Evolutionary conservation across 441 rosid species (phyloP).

Genomic region (Raphanus hybrid): DNA sequence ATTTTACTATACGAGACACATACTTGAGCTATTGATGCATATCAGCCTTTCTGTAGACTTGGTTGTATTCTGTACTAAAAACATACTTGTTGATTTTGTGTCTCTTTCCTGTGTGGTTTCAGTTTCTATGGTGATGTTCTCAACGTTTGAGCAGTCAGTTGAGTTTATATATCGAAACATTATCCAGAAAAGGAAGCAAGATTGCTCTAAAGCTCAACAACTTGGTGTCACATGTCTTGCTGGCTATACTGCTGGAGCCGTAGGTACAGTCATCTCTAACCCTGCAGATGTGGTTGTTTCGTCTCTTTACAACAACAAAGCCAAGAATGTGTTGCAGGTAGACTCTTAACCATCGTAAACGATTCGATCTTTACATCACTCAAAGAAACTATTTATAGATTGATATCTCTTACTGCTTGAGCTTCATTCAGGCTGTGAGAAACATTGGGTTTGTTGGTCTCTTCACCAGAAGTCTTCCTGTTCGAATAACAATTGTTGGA

Average conservation of each 20-base stretch:
- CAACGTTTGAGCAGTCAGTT: constrained; percentile 80
- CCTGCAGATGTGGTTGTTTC: constrained; percentile 85
- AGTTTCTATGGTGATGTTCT: constrained; percentile 86
- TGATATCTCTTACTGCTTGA: neutral
- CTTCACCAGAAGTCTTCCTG: constrained; percentile 78
- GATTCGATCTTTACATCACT: neutral
- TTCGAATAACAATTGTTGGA: constrained; percentile 69
- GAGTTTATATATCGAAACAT: constrained; percentile 57
- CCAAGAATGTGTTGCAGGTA: constrained; percentile 50
- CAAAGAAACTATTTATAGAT: too few species aligned
- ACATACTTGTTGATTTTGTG: constrained; percentile 17
- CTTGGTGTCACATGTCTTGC: constrained; percentile 85
- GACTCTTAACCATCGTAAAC: neutral
- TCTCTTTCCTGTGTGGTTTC: constrained; percentile 21
- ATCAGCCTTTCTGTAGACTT: neutral
- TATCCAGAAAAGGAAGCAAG: constrained; percentile 61
- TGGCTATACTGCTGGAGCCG: constrained; percentile 84
- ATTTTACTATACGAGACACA: constrained; percentile 19
- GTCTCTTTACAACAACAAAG: constrained; percentile 69
- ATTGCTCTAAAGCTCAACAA: constrained; percentile 73
- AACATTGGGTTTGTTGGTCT: constrained; percentile 70
- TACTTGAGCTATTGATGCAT: neutral
- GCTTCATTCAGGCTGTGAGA: constrained; percentile 58
- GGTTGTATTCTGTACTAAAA: constrained; percentile 20
- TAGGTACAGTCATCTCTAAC: constrained; percentile 66